phyloP scores from a whole-genome alignment of 1,139 yeast species.

The Zygotorulaspora mrakii region DNA sequence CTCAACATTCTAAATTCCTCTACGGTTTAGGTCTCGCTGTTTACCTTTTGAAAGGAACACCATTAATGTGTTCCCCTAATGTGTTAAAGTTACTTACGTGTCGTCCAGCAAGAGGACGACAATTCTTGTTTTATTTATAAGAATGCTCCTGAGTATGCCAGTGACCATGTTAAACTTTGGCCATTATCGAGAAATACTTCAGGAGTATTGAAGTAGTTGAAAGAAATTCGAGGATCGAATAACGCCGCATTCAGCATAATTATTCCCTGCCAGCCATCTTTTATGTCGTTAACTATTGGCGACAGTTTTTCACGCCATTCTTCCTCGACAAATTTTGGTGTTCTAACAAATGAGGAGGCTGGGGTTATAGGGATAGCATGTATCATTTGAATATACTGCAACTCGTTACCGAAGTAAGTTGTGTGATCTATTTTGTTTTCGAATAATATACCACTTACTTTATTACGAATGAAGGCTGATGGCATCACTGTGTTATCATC shows the following conservation, averaged over 20 bases:
- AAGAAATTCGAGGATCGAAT: slow-evolving; percentile 62
- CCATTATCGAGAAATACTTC: slow-evolving; percentile 73
- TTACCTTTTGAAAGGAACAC: no score
- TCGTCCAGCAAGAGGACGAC: no score
- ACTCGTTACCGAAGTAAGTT: slow-evolving; percentile 74
- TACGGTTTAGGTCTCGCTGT: no score
- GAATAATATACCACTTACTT: slow-evolving; percentile 71
- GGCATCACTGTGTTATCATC: slow-evolving; percentile 53
- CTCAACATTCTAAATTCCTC: no score
- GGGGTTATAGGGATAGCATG: slow-evolving; percentile 93
- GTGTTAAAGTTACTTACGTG: no score
- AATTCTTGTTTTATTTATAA: slow-evolving; percentile 4
- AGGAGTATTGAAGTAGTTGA: slow-evolving; percentile 56
- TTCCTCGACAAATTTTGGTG: slow-evolving; percentile 62
- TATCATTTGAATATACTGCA: slow-evolving; percentile 89
- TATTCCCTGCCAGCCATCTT: slow-evolving; percentile 87
- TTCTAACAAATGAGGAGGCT: slow-evolving; percentile 70
- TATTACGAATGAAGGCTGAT: slow-evolving; percentile 51
- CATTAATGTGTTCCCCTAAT: no score
- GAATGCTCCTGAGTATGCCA: slow-evolving; percentile 63
- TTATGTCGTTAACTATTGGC: slow-evolving; percentile 49
- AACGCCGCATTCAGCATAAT: slow-evolving; percentile 75
- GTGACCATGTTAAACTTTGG: slow-evolving; percentile 85
- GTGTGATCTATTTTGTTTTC: slow-evolving; percentile 92
- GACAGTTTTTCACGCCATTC: slow-evolving; percentile 67